phyloP scores from a whole-genome alignment of 2,329 filamentous ascomycete species.

The Colletotrichum sidae region DNA sequence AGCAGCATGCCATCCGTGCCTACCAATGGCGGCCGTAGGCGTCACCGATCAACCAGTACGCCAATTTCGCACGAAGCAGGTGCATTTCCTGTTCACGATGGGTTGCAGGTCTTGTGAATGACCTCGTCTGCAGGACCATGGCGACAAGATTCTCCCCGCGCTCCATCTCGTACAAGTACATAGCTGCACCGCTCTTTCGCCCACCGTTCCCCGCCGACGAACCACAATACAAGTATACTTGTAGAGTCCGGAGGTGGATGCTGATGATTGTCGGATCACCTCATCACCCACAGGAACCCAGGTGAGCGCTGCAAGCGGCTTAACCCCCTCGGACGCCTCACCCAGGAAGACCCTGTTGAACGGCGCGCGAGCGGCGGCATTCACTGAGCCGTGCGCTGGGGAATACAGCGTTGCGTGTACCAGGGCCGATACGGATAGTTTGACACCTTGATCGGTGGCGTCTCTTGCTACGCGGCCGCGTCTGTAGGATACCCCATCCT shows the following conservation, averaged over 20 bases:
- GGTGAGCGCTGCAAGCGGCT: conserved; percentile 15
- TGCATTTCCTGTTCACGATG: conserved; percentile 14
- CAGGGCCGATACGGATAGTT: conserved; percentile 28
- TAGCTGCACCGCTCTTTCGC: not conserved
- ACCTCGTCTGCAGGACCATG: no score
- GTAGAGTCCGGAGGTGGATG: conserved; percentile 15
- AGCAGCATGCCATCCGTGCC: conserved; percentile 31
- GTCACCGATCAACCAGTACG: not conserved
- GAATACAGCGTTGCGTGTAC: conserved; percentile 17
- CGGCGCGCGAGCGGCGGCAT: conserved; percentile 14
- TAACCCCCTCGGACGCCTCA: conserved; percentile 2
- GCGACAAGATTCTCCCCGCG: no score
- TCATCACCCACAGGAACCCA: conserved; percentile 11
- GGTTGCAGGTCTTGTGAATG: not conserved
- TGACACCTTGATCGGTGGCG: conserved; percentile 21
- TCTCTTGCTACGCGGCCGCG: conserved; percentile 12
- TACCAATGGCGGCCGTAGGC: conserved; percentile 8
- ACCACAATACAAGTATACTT: not conserved
- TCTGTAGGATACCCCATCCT: conserved; percentile 12
- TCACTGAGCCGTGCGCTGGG: conserved; percentile 22
- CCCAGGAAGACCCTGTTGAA: conserved; percentile 20
- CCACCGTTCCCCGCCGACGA: conserved; percentile 12
- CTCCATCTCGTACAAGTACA: not conserved
- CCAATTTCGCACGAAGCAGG: conserved; percentile 14
- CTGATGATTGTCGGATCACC: conserved; percentile 9